Evolutionary conservation across 768 basidiomycete species (phyloP), one percentile per base, ranked within the genome.

Genomic region (Hericium coralloides): DNA sequence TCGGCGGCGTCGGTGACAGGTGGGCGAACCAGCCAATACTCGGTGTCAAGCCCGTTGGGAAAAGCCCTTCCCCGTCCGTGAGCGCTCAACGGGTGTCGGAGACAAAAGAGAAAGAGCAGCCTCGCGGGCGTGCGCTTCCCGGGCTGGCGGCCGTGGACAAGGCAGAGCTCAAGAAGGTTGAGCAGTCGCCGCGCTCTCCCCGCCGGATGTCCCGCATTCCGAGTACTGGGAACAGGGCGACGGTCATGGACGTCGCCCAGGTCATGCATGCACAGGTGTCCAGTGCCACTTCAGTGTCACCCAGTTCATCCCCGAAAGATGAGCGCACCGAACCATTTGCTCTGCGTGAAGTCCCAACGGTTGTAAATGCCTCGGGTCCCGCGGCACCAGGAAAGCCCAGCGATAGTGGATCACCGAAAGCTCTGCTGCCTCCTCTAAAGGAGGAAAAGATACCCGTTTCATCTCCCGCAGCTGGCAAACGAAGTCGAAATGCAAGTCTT

Each of bases 211-310:
- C 70, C 48, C 82, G 86, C 20, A 84, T 84, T 53, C 81, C 86
- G 4, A 87, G 81, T 63, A 79, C 85, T 5, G 85, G 86, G 15
- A 81, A 79, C 53, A 74, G 89, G 58, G 80, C 85, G 18, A 81
- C 82, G 14, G 87, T 83, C 22, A 90, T 91, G 89, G 87, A 91
- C 43, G 80, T 91, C 12, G 87, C 86, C 2, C 84, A 84, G 66
- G 78, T 79, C 9, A 66, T 89, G 55, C 73, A 67, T 37, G 74
- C 78, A 57, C 70, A 66, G 5, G 65, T 65, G 20, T 45, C 43
- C 15, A 45, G 9, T 45, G 12, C 43, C 8, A 45, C 43, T 18
- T 45, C 43, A 3, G n/a, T 12, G 12, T 45, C 15, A n/a, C 20
- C 43, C 43, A 6, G 43, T 45, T 14, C 25, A n/a, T 41, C 52